phyloP scores from a whole-genome alignment of 1,284 basidiomycete genomes.

The Volvariella surrecta region DNA sequence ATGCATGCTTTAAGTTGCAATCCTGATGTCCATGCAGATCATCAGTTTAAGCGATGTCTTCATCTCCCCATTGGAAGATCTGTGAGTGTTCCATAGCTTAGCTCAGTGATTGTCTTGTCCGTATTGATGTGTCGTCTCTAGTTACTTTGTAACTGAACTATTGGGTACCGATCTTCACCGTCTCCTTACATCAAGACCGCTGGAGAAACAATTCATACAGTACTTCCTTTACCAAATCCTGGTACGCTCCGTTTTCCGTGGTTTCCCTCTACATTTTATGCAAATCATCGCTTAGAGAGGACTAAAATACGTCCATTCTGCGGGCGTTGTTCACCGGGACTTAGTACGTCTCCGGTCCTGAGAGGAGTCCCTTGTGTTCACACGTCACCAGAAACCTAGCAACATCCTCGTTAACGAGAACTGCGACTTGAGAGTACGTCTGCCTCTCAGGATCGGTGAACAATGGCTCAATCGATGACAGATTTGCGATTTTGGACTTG shows the following conservation, averaged over 20 bases:
- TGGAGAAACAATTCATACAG: conserved; percentile 99
- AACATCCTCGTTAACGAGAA: conserved; percentile 99
- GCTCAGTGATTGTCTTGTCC: conserved; percentile 8
- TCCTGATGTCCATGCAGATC: conserved; percentile 51
- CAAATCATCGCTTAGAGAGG: conserved; percentile 57
- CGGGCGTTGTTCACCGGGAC: conserved; percentile 98
- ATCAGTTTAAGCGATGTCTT: conserved; percentile 99
- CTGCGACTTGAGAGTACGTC: conserved; percentile 71
- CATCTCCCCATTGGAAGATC: conserved; percentile 96
- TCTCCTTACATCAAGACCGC: conserved; percentile 88
- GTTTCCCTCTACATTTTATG: neutral
- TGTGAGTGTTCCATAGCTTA: conserved; percentile 41
- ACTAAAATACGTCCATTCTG: conserved; percentile 98
- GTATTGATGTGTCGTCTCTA: conserved; percentile 20
- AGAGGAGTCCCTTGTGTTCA: conserved; percentile 6
- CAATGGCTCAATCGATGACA: conserved; percentile 19
- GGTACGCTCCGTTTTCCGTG: conserved; percentile 33
- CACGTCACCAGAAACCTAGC: conserved; percentile 76
- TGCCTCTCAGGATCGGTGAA: conserved; percentile 5
- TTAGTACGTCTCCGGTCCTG: conserved; percentile 43
- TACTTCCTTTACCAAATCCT: conserved; percentile 99
- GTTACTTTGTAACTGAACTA: conserved; percentile 99
- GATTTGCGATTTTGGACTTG: conserved; percentile 99
- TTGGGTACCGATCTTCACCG: conserved; percentile 98
- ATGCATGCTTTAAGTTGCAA: conserved; percentile 2